phyloP scores from a whole-genome alignment of 441 rosid species.

The Raphanus hybrid region DNA sequence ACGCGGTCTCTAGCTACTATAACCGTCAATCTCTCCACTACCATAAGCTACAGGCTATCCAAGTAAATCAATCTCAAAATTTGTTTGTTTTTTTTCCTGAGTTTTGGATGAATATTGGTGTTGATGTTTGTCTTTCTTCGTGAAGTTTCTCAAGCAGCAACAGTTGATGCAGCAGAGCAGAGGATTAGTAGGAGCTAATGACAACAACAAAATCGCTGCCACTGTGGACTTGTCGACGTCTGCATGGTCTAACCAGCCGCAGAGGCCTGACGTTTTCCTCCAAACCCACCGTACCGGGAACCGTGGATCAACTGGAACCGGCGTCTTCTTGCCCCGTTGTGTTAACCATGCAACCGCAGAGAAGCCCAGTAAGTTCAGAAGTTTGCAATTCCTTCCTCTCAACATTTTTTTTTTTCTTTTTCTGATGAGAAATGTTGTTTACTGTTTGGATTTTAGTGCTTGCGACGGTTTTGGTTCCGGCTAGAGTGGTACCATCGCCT shows the following conservation, averaged over 20 bases:
- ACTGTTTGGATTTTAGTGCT: constrained; percentile 38
- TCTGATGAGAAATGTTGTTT: background rate
- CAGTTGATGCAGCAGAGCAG: constrained; percentile 38
- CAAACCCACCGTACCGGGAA: constrained; percentile 50
- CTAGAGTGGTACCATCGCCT: constrained; percentile 59
- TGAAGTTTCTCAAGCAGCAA: constrained; percentile 54
- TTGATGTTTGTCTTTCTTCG: constrained; percentile 2
- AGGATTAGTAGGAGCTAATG: constrained; percentile 30
- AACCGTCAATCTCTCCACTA: constrained; percentile 49
- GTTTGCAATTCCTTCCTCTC: background rate
- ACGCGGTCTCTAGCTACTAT: constrained; percentile 34
- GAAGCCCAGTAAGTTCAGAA: constrained; percentile 53
- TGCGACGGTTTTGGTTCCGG: constrained; percentile 69
- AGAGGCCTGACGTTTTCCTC: constrained; percentile 48
- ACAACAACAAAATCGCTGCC: constrained; percentile 29
- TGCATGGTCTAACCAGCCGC: constrained; percentile 61
- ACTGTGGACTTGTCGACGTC: constrained; percentile 45
- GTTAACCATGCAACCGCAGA: constrained; percentile 40
- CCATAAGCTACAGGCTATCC: constrained; percentile 63
- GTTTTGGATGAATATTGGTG: background rate
- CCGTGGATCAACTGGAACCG: constrained; percentile 76
- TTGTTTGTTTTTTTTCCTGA: too few relatives aligned
- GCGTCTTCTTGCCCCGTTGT: constrained; percentile 84
- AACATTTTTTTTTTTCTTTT: background rate
- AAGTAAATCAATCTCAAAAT: constrained; percentile 41